Evolutionary conservation across 306 rosid species (phyloP), one percentile per base, ranked within the genome.

Genomic region (Cyamopsis tetragonoloba): DNA sequence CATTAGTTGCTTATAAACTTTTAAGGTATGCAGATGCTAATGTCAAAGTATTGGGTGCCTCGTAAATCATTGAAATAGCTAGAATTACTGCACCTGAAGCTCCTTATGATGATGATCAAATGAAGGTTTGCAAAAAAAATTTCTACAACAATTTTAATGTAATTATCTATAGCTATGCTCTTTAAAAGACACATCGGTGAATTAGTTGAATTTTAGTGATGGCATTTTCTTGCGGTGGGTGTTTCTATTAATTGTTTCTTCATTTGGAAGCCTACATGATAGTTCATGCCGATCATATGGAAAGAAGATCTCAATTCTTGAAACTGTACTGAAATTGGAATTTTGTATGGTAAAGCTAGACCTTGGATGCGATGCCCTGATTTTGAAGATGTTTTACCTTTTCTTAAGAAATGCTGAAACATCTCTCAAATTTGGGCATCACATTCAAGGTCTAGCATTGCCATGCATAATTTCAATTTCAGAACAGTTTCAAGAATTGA

Each of bases 31-130:
- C 82, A 2, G 74, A 93, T 77, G 53, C 64, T 63, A 95, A 93
- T 75, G 93, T 92, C 34, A 84, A 83, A 75, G 96, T 89, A 43
- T 82, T 87, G 20, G 91, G 89, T 71, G 92, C 96, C 47, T 75
- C 98, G n/a, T 92, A 96, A 79, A 86, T 92, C 53, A 84, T 88
- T 67, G 98, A 92, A 80, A 89, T 89, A 78, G 83, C 96, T 6
- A 83, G 98, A 73, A 93, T 93, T 70, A 84, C 91, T 60, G 98
- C 97, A 46, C 97, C 98, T 20, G 98, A 93, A 19, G 91, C 91
- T 60, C 98, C 98, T n/a, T 93, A 86, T 44, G 85, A 81, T 26
- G 98, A 88, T 75, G 98, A 82, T 6, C 93, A 84, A 76, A 89
- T 93, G 98, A 93, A 88, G 95, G 97, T 87, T 49, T 51, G 11